A percentile compares a stretch with the other conserved stretches of the same genome.
These are phyloP conservation scores for Penicillium robsamsonii DNA, from an alignment of 495 filamentous ascomycete genomes.

Conservation along the genomic window DNA sequence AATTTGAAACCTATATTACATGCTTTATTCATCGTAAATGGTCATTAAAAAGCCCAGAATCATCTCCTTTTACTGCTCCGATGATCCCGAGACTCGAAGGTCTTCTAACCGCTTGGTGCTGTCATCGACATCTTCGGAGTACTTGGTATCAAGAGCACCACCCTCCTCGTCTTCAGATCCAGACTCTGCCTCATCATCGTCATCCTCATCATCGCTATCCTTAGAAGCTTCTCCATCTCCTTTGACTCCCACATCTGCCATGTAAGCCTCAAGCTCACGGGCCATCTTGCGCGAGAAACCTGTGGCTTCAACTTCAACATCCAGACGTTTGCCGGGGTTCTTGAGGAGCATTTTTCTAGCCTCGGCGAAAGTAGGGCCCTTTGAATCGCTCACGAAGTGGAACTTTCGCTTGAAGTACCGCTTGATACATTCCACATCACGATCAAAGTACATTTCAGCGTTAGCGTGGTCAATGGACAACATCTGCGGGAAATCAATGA, in stretches of 20 bases:
- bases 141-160: slow-evolving; percentile 20
- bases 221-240: slow-evolving; percentile 47
- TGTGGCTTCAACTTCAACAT: slow-evolving; percentile 87
- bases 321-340: slow-evolving; percentile 65
- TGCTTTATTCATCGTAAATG: slow-evolving; percentile 35
- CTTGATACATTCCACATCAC: slow-evolving; percentile 93
- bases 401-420: slow-evolving; percentile 86
- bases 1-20: slow-evolving; percentile 25
- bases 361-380: slow-evolving; percentile 80
- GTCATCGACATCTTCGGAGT: slow-evolving; percentile 26
- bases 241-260: slow-evolving; percentile 67
- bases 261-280: slow-evolving; percentile 86
- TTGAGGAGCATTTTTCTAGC: slow-evolving; percentile 71
- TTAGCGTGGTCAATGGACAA: slow-evolving; percentile 92
- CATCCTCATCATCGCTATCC: slow-evolving; percentile 31
- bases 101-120: slow-evolving; percentile 34
- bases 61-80: slow-evolving; percentile 15
- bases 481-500: slow-evolving; percentile 99
- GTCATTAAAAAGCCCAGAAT: slow-evolving; percentile 30
- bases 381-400: slow-evolving; percentile 76
- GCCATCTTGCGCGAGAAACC: slow-evolving; percentile 96
- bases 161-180: slow-evolving; percentile 15
- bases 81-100: slow-evolving; percentile 36
- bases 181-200: slow-evolving; percentile 30
- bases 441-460: slow-evolving; percentile 92